These are phyloP conservation scores for Populus hybrid DNA, from an alignment of 441 rosid genomes.

Conservation along the genomic window DNA sequence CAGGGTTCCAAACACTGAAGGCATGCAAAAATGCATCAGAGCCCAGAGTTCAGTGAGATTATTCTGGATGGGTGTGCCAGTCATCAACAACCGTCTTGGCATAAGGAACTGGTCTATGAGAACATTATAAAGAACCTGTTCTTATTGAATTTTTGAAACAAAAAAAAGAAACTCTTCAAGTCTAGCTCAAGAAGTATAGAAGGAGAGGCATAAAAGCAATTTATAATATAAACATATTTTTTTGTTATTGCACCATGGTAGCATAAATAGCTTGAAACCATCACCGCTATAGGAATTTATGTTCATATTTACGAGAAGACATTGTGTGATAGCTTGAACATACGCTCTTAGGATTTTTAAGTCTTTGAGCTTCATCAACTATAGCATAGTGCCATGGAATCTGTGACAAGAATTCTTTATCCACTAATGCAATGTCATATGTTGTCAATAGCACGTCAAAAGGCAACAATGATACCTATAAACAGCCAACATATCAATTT, in stretches of 20 bases:
- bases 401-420: constrained; percentile 83
- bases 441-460: constrained; percentile 83
- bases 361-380: constrained; percentile 93
- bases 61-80: constrained; percentile 93
- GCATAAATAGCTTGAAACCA: background rate
- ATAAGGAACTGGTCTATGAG: constrained; percentile 62
- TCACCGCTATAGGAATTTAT: background rate
- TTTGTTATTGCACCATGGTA: background rate
- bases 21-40: constrained; percentile 91
- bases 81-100: constrained; percentile 86
- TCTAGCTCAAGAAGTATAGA: constrained; percentile 6
- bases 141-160: background rate
- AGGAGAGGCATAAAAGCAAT: background rate
- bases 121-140: constrained; percentile 73
- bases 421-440: constrained; percentile 70
- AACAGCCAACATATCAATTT: constrained; percentile 5
- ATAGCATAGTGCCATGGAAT: constrained; percentile 74
- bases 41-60: constrained; percentile 92
- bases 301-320: background rate
- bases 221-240: background rate
- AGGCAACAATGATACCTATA: constrained; percentile 53
- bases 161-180: constrained; percentile 1
- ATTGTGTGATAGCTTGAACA: constrained; percentile 17
- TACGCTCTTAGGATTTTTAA: constrained; percentile 91
- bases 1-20: constrained; percentile 71